Conservation (phyloP, 257 asterid genomes). For the Solanum phureja region DNA sequence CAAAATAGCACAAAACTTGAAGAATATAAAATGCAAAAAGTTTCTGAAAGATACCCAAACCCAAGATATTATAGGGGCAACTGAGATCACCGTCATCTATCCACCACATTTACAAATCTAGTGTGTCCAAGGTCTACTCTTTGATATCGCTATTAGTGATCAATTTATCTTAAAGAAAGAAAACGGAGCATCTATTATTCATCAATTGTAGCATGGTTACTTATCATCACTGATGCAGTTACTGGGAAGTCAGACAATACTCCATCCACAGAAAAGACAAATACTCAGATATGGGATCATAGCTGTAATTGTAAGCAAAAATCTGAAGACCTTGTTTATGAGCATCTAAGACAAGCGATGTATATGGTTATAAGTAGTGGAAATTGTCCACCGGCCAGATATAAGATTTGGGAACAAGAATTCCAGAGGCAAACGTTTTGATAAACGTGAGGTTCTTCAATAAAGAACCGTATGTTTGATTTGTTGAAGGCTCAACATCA, state of each 20-base stretch:
- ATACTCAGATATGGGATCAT: constrained; percentile 70
- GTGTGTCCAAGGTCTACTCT: not conserved
- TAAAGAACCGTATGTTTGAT: constrained; percentile 53
- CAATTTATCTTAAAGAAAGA: not conserved
- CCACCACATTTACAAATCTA: not conserved
- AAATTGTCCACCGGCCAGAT: constrained; percentile 44
- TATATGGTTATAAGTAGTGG: constrained; percentile 33
- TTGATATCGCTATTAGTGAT: not conserved
- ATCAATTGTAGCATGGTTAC: constrained; percentile 16
- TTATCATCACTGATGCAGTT: constrained; percentile 52
- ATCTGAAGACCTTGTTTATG: constrained; percentile 64
- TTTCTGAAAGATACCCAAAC: not conserved
- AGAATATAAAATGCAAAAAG: not conserved
- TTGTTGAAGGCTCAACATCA: constrained; percentile 61
- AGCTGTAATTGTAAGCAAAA: constrained; percentile 57
- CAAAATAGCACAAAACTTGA: not conserved
- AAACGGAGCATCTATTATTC: not conserved
- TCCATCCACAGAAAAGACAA: constrained; percentile 71
- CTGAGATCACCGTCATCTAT: not conserved
- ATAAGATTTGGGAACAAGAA: constrained; percentile 67
- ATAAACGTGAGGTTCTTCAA: constrained; percentile 4
- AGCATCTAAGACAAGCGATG: constrained; percentile 62
- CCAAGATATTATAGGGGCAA: not conserved
- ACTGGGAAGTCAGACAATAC: constrained; percentile 60
- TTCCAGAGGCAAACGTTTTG: constrained; percentile 68